Conservation (phyloP, 371 early-diverging fungal species). For the Mortierella sp. region DNA sequence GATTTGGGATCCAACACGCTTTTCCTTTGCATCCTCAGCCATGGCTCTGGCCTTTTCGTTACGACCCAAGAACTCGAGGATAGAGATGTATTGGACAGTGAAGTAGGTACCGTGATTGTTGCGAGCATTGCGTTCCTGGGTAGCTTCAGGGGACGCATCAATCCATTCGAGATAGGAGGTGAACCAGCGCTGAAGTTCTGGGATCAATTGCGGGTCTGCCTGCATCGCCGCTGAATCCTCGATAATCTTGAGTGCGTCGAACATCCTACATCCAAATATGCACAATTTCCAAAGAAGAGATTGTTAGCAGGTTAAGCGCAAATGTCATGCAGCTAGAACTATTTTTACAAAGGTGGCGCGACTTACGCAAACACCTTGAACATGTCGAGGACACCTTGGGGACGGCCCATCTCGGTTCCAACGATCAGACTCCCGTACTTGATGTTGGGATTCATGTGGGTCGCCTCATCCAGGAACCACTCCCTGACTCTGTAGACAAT, state of each 20-base stretch:
- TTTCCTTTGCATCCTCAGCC: conserved; percentile 26
- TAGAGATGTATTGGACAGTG: conserved; percentile 59
- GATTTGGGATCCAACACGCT: conserved; percentile 56
- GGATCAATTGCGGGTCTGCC: conserved; percentile 37
- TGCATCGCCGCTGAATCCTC: conserved; percentile 32
- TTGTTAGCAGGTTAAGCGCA: neutral
- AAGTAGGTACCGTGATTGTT: conserved; percentile 62
- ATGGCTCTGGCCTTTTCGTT: conserved; percentile 40
- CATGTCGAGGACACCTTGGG: conserved; percentile 57
- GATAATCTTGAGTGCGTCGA: conserved; percentile 48
- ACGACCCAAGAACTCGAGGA: conserved; percentile 59
- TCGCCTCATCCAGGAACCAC: conserved; percentile 61
- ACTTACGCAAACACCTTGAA: conserved; percentile 48
- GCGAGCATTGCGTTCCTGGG: conserved; percentile 38
- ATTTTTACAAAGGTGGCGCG: neutral
- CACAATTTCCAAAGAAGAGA: neutral
- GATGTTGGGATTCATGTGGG: conserved; percentile 62
- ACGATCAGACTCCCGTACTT: conserved; percentile 55
- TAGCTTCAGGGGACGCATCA: conserved; percentile 38
- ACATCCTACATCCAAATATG: conserved; percentile 22
- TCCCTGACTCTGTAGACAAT: conserved; percentile 47
- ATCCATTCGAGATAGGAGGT: conserved; percentile 52
- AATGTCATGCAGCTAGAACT: neutral
- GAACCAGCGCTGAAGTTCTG: conserved; percentile 50
- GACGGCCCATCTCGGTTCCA: conserved; percentile 50